phyloP scores from a whole-genome alignment of 768 basidiomycete species.

The Filobasidium floriforme region DNA sequence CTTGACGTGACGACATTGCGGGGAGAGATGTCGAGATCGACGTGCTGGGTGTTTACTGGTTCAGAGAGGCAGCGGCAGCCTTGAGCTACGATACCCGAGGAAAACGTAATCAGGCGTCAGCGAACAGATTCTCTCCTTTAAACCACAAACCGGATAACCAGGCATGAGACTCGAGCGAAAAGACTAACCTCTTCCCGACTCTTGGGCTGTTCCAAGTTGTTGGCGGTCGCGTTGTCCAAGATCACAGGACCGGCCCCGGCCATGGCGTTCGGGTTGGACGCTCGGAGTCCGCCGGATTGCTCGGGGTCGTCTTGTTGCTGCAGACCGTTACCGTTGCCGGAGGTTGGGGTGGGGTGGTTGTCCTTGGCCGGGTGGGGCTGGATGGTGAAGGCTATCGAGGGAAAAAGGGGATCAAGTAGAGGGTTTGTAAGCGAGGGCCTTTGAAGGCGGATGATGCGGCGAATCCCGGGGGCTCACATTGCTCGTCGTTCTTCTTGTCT shows the following conservation, averaged over 20 bases:
- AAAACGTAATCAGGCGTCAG: background rate
- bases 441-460: too few relatives aligned
- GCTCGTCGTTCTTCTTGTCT: too few relatives aligned
- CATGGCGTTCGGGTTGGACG: slow-evolving; percentile 36
- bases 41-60: background rate
- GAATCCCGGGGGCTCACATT: too few relatives aligned
- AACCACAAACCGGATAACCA: too few relatives aligned
- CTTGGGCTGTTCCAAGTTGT: slow-evolving; percentile 42
- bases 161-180: too few relatives aligned
- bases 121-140: background rate
- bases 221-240: slow-evolving; percentile 31
- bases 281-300: slow-evolving; percentile 32
- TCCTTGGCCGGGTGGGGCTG: slow-evolving; percentile 45
- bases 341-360: slow-evolving; percentile 37
- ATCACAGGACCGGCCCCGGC: slow-evolving; percentile 40
- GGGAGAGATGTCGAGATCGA: too few relatives aligned
- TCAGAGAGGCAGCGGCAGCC: slow-evolving; percentile 1
- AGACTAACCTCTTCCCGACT: slow-evolving; percentile 44
- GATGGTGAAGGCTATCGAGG: slow-evolving; percentile 38
- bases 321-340: too few relatives aligned
- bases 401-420: background rate
- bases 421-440: too few relatives aligned
- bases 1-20: too few relatives aligned
- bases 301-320: slow-evolving; percentile 32
- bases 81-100: background rate